Conservation (phyloP, 2,329 filamentous ascomycete species). For the Trichoderma gracile region DNA sequence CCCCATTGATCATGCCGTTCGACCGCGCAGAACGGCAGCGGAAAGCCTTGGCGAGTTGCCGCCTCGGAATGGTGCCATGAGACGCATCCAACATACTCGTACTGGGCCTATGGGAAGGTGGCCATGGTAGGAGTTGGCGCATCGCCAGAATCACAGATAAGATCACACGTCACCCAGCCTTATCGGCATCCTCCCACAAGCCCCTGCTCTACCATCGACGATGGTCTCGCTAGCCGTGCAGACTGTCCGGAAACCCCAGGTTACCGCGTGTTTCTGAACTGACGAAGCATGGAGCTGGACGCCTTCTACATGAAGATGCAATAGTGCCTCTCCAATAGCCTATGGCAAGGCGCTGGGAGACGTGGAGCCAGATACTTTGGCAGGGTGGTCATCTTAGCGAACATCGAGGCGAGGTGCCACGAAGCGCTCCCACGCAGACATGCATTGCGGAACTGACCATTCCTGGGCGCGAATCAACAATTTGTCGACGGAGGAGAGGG, state of each 20-base stretch:
- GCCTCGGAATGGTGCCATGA: not conserved
- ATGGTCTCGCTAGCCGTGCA: constrained; percentile 14
- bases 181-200: constrained; percentile 2
- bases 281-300: not conserved
- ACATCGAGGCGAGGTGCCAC: not conserved
- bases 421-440: not conserved
- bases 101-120: constrained; percentile 2
- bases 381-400: not conserved
- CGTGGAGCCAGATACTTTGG: not conserved
- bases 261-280: not conserved
- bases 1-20: not conserved
- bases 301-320: not conserved
- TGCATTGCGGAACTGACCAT: not conserved
- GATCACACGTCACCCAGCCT: constrained; percentile 19
- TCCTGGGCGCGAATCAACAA: not conserved
- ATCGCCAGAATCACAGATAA: constrained; percentile 21
- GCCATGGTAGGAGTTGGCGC: constrained; percentile 14
- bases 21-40: not conserved
- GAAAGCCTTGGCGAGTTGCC: not conserved
- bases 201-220: not conserved
- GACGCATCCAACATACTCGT: constrained; percentile 5
- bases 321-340: not conserved
- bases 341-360: no score
- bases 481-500: not conserved
- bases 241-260: not conserved